Evolutionary conservation across 768 basidiomycete species (phyloP).

Genomic region (Chiua virens): DNA sequence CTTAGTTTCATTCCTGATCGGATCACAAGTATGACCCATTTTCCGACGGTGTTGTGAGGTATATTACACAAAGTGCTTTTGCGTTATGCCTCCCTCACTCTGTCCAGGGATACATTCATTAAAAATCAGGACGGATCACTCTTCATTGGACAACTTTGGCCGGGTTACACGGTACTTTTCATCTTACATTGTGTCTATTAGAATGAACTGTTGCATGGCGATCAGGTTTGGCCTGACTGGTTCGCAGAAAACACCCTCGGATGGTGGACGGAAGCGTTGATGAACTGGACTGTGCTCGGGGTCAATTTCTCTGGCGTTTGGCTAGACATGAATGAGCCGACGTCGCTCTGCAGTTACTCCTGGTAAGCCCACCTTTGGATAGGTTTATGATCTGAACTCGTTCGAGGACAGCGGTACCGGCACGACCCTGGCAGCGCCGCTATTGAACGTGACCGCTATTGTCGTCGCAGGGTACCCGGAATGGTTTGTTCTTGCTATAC

Average conservation of each 20-base stretch:
- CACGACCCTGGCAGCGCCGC: constrained; percentile 46
- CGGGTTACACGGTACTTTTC: constrained; percentile 63
- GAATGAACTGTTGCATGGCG: too few relatives aligned
- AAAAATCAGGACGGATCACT: constrained; percentile 71
- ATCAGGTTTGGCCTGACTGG: constrained; percentile 60
- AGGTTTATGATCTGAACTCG: background rate
- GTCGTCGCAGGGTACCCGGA: constrained; percentile 62
- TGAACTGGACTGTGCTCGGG: constrained; percentile 50
- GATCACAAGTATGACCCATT: constrained; percentile 61
- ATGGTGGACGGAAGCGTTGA: constrained; percentile 60
- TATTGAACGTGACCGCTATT: constrained; percentile 53
- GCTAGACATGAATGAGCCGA: constrained; percentile 68
- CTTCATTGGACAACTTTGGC: constrained; percentile 77
- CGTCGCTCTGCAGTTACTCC: constrained; percentile 61
- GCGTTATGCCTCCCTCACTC: background rate
- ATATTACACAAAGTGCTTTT: constrained; percentile 8
- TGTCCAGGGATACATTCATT: constrained; percentile 60
- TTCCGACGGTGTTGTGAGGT: constrained; percentile 58
- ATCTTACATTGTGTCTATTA: background rate
- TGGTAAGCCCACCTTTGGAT: constrained; percentile 34
- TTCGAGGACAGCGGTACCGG: constrained; percentile 37
- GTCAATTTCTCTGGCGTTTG: constrained; percentile 62
- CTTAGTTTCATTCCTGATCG: too few relatives aligned
- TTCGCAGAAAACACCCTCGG: constrained; percentile 48
- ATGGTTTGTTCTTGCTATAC: constrained; percentile 40